Percentiles rank a stretch among this genome's conserved stretches.
phyloP scores from a whole-genome alignment of 306 rosid species.

The Dalbergia oliveri region DNA sequence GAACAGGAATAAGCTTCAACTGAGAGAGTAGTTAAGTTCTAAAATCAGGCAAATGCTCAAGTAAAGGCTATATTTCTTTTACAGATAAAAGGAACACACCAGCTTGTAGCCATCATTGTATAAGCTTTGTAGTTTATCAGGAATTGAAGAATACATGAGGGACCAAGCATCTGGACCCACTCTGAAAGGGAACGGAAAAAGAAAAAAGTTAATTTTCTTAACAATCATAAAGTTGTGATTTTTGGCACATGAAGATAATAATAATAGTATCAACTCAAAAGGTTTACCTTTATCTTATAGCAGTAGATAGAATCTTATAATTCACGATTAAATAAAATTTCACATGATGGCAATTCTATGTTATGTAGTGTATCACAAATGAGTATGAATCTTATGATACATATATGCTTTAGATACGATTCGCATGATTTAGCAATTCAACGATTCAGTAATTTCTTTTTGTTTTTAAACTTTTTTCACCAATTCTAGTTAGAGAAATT shows the following conservation, averaged over 20 bases:
- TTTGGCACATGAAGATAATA: not conserved
- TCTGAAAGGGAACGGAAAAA: constrained; percentile 62
- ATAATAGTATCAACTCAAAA: constrained; percentile 27
- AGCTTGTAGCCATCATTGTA: constrained; percentile 89
- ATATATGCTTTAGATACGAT: no score
- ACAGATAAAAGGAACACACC: constrained; percentile 58
- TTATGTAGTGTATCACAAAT: no score
- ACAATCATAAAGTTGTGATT: constrained; percentile 1
- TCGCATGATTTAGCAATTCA: no score
- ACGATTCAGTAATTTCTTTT: no score
- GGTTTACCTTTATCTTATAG: not conserved
- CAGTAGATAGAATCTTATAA: no score
- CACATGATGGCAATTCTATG: no score
- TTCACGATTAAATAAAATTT: no score
- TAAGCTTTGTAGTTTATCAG: constrained; percentile 82
- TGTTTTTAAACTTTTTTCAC: no score
- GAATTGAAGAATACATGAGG: constrained; percentile 82
- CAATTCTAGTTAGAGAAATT: no score
- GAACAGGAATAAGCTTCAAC: constrained; percentile 1
- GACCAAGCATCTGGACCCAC: constrained; percentile 86
- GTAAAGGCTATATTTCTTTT: constrained; percentile 28
- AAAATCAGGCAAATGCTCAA: not conserved
- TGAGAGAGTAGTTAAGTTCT: constrained; percentile 2
- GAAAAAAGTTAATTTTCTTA: constrained; percentile 19
- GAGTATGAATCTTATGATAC: no score